These are phyloP conservation scores for Fabrea salina DNA, from an alignment of 169 alveolate species.

Conservation along the genomic window DNA sequence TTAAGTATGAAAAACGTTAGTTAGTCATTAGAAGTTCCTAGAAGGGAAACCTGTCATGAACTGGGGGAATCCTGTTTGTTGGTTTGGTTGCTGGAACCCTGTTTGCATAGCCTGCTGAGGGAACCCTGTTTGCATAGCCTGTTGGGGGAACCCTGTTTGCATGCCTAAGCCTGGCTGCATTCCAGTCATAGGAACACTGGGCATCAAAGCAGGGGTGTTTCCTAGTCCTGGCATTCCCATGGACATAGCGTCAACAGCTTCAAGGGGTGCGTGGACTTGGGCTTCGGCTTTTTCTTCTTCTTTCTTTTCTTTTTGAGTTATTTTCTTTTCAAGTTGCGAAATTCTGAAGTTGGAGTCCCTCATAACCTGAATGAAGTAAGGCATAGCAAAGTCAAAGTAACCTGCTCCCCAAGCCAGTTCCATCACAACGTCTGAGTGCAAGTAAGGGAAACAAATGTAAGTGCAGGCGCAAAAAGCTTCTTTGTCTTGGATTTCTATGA, in stretches of 20 bases:
- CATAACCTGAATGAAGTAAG: constrained; percentile 88
- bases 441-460: constrained; percentile 94
- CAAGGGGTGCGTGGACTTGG: not conserved
- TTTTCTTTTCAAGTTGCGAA: constrained; percentile 75
- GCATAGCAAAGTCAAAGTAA: constrained; percentile 94
- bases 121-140: no score
- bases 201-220: not conserved
- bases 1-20: no score
- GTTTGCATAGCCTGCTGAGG: no score
- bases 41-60: no score
- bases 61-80: no score
- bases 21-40: no score
- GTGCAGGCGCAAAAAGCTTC: constrained; percentile 97
- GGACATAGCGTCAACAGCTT: not conserved
- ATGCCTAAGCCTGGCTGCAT: no score
- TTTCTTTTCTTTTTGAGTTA: constrained; percentile 65
- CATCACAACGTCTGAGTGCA: constrained; percentile 96
- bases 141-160: no score
- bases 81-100: no score
- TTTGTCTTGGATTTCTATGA: constrained; percentile 86
- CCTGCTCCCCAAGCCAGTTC: constrained; percentile 98
- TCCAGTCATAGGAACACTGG: constrained; percentile 11
- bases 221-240: not conserved
- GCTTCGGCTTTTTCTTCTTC: constrained; percentile 69
- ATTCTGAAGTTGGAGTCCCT: constrained; percentile 76